These are phyloP conservation scores for Lachnellula occidentalis DNA, from an alignment of 2,329 filamentous ascomycete species.

Conservation along the genomic window DNA sequence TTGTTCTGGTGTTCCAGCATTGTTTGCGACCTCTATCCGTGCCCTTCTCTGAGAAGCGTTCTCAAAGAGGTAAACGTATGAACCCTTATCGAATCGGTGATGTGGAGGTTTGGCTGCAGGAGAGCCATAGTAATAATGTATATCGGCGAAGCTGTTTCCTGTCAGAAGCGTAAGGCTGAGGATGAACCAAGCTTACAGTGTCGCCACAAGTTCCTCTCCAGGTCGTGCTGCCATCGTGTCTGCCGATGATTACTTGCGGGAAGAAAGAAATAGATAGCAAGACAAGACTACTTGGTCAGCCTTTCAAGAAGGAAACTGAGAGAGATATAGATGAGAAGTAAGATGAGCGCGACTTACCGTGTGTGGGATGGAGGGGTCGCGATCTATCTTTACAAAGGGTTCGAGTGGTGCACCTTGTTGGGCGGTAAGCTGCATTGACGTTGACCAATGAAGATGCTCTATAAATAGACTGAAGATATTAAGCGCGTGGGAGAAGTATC, in stretches of 20 bases:
- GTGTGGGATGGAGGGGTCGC: too few species aligned
- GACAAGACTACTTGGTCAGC: not conserved
- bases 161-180: conserved; percentile 11
- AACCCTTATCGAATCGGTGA: conserved; percentile 74
- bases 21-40: conserved; percentile 71
- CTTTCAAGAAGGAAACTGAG: too few species aligned
- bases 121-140: conserved; percentile 75
- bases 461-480: not conserved
- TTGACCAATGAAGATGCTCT: not conserved
- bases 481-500: not conserved
- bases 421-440: not conserved
- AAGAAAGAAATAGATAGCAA: not conserved
- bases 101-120: conserved; percentile 63
- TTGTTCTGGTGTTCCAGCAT: conserved; percentile 67
- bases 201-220: conserved; percentile 47
- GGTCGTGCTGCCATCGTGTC: conserved; percentile 40
- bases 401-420: too few species aligned
- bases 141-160: conserved; percentile 60
- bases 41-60: conserved; percentile 61
- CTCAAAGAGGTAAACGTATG: conserved; percentile 76
- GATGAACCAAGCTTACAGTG: conserved; percentile 40
- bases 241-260: not conserved
- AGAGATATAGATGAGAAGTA: too few species aligned
- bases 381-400: too few species aligned
- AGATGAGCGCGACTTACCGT: too few species aligned